Evolutionary conservation across 2,329 filamentous ascomycete genomes (phyloP).

Genomic region (Didymella segeticola): DNA sequence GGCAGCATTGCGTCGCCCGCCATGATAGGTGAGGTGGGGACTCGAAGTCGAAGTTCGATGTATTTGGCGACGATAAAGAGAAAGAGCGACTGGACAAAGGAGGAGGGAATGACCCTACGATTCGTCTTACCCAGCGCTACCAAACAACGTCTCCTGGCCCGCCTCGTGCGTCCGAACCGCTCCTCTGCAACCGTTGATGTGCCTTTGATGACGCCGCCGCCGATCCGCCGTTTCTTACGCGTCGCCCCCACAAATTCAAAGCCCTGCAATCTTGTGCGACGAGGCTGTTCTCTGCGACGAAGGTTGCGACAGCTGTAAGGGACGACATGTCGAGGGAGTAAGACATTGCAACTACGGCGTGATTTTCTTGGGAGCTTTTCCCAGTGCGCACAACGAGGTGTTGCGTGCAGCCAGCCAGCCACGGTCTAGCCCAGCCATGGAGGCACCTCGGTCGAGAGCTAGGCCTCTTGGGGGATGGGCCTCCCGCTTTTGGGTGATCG

Average conservation of each 20-base stretch:
- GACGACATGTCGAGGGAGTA: slow-evolving; percentile 1
- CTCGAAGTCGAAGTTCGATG: too few species aligned
- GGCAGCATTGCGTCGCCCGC: slow-evolving; percentile 31
- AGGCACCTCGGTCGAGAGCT: slow-evolving; percentile 2
- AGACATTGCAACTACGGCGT: slow-evolving; percentile 1
- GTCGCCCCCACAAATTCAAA: slow-evolving; percentile 9
- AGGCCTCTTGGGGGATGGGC: slow-evolving; percentile 1
- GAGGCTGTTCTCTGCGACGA: not conserved
- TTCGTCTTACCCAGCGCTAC: not conserved
- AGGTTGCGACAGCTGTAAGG: not conserved
- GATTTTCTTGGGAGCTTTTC: not conserved
- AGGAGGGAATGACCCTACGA: not conserved
- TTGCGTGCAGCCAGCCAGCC: slow-evolving; percentile 9
- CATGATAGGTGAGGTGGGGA: slow-evolving; percentile 19
- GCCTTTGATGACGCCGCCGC: slow-evolving; percentile 12
- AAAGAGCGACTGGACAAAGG: not conserved
- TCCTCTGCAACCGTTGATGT: not conserved
- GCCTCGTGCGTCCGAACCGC: not conserved
- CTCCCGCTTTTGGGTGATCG: slow-evolving; percentile 1
- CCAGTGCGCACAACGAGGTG: slow-evolving; percentile 7
- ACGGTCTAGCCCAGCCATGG: slow-evolving; percentile 1
- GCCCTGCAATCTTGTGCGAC: slow-evolving; percentile 10
- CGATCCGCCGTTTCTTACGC: slow-evolving; percentile 13
- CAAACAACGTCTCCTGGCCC: not conserved
- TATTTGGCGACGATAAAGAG: too few species aligned